Conservation (phyloP, 1,284 basidiomycete species). For the Phaffia rhodozyma region DNA sequence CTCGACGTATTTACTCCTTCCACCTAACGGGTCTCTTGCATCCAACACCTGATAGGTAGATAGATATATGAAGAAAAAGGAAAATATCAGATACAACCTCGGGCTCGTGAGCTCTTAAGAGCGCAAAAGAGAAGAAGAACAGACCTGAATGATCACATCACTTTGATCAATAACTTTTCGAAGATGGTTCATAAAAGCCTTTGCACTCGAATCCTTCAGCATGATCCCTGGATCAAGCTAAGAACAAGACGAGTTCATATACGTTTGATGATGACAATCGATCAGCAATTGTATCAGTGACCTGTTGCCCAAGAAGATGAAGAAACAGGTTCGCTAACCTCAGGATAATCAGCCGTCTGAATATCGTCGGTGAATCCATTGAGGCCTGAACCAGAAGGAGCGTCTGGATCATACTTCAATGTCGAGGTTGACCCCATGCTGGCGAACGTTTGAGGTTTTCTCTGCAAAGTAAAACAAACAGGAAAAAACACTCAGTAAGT, state of each 20-base stretch:
- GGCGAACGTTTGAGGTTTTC: no score
- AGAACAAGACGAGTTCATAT: conserved; percentile 21
- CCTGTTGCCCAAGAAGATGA: conserved; percentile 41
- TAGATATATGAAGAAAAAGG: not conserved
- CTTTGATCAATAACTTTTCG: conserved; percentile 88
- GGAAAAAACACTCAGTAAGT: no score
- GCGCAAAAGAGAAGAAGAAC: not conserved
- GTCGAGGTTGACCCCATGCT: conserved; percentile 5
- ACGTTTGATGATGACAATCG: conserved; percentile 30
- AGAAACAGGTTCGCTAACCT: conserved; percentile 35
- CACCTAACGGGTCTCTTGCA: conserved; percentile 83
- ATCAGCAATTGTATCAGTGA: conserved; percentile 38
- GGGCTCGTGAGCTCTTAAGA: not conserved
- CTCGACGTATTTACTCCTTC: conserved; percentile 72
- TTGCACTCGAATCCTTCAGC: conserved; percentile 39
- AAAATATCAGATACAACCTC: not conserved
- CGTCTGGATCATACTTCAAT: conserved; percentile 8
- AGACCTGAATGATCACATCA: conserved; percentile 65
- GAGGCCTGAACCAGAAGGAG: not conserved
- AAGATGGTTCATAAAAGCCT: conserved; percentile 59
- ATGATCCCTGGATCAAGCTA: conserved; percentile 46
- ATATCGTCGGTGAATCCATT: conserved; percentile 16
- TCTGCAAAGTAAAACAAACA: no score
- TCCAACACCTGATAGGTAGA: conserved; percentile 54
- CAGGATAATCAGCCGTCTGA: conserved; percentile 17